Conservation (phyloP, 805 yeast genomes). For the Kazachstania martiniae region DNA sequence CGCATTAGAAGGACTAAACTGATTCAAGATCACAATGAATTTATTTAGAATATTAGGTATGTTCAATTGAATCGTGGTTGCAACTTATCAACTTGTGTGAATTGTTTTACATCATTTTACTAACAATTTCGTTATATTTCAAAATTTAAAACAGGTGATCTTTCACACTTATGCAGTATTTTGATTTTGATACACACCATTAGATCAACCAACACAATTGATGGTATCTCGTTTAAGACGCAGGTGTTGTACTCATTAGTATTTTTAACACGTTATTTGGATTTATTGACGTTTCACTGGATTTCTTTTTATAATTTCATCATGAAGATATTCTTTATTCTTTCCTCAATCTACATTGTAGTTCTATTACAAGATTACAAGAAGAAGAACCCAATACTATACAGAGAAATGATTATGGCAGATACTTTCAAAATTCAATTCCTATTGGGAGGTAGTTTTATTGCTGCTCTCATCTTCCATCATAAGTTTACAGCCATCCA, state of each 20-base stretch:
- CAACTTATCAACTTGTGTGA: background rate
- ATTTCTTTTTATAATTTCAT: conserved; percentile 62
- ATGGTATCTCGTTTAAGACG: conserved; percentile 83
- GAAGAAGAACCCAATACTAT: conserved; percentile 40
- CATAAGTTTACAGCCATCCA: conserved; percentile 52
- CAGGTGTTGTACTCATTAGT: conserved; percentile 71
- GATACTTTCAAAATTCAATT: conserved; percentile 71
- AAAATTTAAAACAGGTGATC: conserved; percentile 46
- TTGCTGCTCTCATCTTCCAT: conserved; percentile 54
- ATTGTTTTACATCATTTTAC: background rate
- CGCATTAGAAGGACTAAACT: too few species aligned
- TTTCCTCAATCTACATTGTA: conserved; percentile 63
- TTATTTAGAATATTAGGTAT: conserved; percentile 13
- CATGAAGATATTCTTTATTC: conserved; percentile 76
- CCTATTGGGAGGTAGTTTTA: conserved; percentile 49
- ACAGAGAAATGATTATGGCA: conserved; percentile 44
- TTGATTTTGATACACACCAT: conserved; percentile 67
- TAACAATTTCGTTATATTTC: too few species aligned
- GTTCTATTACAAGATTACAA: conserved; percentile 45
- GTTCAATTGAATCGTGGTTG: background rate
- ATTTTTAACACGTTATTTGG: conserved; percentile 62
- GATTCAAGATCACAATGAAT: too few species aligned
- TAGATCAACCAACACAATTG: conserved; percentile 48
- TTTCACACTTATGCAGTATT: conserved; percentile 74
- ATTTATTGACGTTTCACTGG: conserved; percentile 38